Percentiles rank a stretch among this genome's conserved stretches.
These are phyloP conservation scores for Globisporangium uncinulatum DNA, from an alignment of 352 stramenopile species.

Conservation along the genomic window DNA sequence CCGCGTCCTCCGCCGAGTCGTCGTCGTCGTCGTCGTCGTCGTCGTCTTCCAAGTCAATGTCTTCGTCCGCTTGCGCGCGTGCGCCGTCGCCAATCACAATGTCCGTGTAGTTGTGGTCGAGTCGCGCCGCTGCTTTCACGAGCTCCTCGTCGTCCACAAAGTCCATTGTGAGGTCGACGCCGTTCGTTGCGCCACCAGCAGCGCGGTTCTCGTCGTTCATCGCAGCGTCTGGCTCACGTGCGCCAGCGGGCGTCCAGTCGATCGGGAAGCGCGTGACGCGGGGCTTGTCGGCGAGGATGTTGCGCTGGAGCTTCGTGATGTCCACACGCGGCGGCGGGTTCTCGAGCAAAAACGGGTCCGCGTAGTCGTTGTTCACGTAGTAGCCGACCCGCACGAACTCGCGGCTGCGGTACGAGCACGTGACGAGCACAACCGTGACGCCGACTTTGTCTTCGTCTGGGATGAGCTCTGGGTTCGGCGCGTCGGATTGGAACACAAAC, in stretches of 20 bases:
- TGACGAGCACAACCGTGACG: constrained; percentile 98
- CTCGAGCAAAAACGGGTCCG: constrained; percentile 82
- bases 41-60: constrained; percentile 65
- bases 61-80: constrained; percentile 55
- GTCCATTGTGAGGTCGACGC: constrained; percentile 48
- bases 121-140: constrained; percentile 76
- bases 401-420: constrained; percentile 95
- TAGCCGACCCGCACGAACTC: constrained; percentile 94
- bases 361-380: constrained; percentile 99
- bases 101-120: constrained; percentile 86
- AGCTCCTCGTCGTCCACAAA: constrained; percentile 84
- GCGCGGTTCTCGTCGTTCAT: constrained; percentile 32
- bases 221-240: constrained; percentile 38
- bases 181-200: constrained; percentile 8
- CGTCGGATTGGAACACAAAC: constrained; percentile 97
- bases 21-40: constrained; percentile 32
- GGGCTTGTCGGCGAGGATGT: constrained; percentile 97
- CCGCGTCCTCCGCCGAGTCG: constrained; percentile 54
- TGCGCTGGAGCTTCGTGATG: constrained; percentile 91
- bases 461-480: constrained; percentile 91
- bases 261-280: constrained; percentile 95
- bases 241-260: constrained; percentile 86
- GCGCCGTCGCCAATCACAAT: constrained; percentile 75
- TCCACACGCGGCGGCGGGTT: constrained; percentile 81
- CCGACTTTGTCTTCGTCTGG: constrained; percentile 96